These are phyloP conservation scores for Leishmania mexicana DNA, from an alignment of 208 protist species.

Conservation along the genomic window DNA sequence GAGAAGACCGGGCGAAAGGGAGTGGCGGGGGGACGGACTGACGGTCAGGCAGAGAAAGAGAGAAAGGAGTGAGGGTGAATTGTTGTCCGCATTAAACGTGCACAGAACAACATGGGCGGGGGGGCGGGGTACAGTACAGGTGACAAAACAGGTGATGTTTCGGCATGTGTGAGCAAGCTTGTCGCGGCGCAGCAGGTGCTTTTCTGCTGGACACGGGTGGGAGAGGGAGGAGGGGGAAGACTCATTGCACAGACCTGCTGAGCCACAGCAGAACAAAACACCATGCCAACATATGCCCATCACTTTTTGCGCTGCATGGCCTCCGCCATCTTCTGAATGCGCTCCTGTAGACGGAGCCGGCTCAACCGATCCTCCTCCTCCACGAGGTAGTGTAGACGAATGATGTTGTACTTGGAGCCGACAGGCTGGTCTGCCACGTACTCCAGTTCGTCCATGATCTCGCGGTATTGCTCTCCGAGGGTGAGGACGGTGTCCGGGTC, in stretches of 20 bases:
- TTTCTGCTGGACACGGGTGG: neutral
- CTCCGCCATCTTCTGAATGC: conserved; percentile 15
- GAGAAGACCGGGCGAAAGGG: neutral
- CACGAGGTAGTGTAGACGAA: conserved; percentile 72
- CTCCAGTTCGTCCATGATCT: conserved; percentile 75
- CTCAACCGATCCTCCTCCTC: conserved; percentile 70
- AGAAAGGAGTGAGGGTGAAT: neutral
- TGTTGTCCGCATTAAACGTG: neutral
- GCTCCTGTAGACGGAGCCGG: conserved; percentile 39
- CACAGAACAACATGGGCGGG: conserved; percentile 1
- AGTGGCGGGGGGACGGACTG: neutral
- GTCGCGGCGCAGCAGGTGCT: neutral
- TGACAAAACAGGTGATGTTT: neutral
- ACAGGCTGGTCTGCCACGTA: conserved; percentile 69
- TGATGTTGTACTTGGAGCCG: conserved; percentile 82
- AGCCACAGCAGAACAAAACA: neutral
- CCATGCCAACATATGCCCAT: neutral
- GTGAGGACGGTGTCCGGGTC: conserved; percentile 42
- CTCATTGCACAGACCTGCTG: neutral
- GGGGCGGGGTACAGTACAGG: neutral
- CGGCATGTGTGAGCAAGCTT: neutral
- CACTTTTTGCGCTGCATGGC: conserved; percentile 5
- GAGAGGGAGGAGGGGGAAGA: neutral
- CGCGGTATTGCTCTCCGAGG: conserved; percentile 61
- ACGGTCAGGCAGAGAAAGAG: neutral